phyloP scores from a whole-genome alignment of 2,329 filamentous ascomycete species.

The Westerdykella ornata region DNA sequence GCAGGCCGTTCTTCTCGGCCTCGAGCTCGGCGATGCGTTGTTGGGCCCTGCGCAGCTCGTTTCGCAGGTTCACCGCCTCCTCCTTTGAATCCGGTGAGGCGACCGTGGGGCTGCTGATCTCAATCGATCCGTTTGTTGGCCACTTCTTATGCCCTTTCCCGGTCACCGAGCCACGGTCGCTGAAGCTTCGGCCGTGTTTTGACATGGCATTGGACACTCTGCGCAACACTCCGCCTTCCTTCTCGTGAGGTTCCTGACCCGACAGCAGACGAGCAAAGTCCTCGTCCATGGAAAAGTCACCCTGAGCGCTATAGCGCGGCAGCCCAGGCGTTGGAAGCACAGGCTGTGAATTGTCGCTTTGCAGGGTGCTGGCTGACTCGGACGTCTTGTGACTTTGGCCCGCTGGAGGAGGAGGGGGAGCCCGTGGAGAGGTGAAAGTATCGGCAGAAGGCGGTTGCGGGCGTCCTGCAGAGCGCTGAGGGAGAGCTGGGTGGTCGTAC shows the following conservation, averaged over 20 bases:
- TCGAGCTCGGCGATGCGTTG: conserved; percentile 82
- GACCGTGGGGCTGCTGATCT: conserved; percentile 65
- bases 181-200: conserved; percentile 84
- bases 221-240: conserved; percentile 56
- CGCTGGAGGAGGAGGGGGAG: conserved; percentile 39
- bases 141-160: conserved; percentile 35
- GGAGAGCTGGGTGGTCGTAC: conserved; percentile 40
- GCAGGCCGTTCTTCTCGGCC: conserved; percentile 58
- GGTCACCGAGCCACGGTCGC: conserved; percentile 48
- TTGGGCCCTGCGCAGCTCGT: conserved; percentile 73
- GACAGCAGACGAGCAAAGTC: conserved; percentile 86
- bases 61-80: conserved; percentile 48
- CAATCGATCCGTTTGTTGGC: conserved; percentile 40
- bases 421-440: conserved; percentile 43
- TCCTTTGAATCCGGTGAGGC: conserved; percentile 48
- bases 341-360: conserved; percentile 35
- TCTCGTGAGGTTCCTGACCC: conserved; percentile 58
- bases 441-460: conserved; percentile 36
- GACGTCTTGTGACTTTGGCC: conserved; percentile 35
- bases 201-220: conserved; percentile 83
- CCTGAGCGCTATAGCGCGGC: conserved; percentile 60
- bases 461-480: conserved; percentile 44
- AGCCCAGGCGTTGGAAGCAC: conserved; percentile 20
- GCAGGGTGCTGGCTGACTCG: conserved; percentile 42
- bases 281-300: conserved; percentile 89